These are phyloP conservation scores for Saccharomycopsis schoenii DNA, from an alignment of 805 yeast species.

Conservation along the genomic window DNA sequence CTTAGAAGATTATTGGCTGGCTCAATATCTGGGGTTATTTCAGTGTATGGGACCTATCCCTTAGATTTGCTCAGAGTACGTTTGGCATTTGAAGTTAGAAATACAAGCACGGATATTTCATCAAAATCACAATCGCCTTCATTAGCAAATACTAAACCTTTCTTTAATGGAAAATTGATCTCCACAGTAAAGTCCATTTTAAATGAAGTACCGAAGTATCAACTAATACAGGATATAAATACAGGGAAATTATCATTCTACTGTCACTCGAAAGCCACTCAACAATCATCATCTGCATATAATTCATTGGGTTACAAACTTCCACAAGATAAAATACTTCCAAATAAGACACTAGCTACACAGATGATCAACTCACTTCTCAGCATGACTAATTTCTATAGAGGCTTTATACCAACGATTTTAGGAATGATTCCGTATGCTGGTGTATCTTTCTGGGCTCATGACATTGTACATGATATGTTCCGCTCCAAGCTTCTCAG, in stretches of 20 bases:
- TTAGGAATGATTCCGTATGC: conserved; percentile 97
- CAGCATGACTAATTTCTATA: conserved; percentile 60
- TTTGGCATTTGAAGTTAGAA: conserved; percentile 72
- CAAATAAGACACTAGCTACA: conserved; percentile 25
- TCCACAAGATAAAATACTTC: not conserved
- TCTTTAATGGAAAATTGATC: not conserved
- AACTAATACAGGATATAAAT: not conserved
- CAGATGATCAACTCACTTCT: conserved; percentile 22
- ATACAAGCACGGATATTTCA: not conserved
- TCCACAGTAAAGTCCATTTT: not conserved
- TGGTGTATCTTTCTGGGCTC: conserved; percentile 93
- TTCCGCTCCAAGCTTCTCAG: conserved; percentile 54
- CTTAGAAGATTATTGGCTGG: conserved; percentile 78
- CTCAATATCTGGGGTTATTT: conserved; percentile 76
- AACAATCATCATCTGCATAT: conserved; percentile 2
- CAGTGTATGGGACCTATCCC: conserved; percentile 88
- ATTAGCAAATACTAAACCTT: conserved; percentile 13
- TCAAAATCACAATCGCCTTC: conserved; percentile 23
- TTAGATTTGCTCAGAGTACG: conserved; percentile 84
- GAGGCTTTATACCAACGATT: conserved; percentile 91
- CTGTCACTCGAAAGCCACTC: conserved; percentile 20
- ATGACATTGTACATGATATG: conserved; percentile 82
- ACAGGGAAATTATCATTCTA: conserved; percentile 23
- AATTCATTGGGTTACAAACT: not conserved
- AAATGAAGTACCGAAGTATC: not conserved